A percentile compares a stretch with the other conserved stretches of the same genome.
phyloP scores from a whole-genome alignment of 2,329 filamentous ascomycete genomes.

The Talaromyces sp. region DNA sequence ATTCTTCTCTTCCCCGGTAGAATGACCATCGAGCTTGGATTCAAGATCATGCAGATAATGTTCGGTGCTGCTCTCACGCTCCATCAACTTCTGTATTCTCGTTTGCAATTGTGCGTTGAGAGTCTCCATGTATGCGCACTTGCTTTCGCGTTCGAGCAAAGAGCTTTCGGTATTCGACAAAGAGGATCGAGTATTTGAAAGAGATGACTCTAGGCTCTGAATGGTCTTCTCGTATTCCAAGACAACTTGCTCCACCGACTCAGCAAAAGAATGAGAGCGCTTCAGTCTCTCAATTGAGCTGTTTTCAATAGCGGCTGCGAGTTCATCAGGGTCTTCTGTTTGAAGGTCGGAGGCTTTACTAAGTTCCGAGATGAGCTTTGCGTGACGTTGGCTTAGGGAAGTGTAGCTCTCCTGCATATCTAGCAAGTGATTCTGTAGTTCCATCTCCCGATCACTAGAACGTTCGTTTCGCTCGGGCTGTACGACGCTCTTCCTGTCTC shows the following conservation, averaged over 20 bases:
- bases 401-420: conserved; percentile 94
- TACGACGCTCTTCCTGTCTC: conserved; percentile 54
- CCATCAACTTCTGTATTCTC: conserved; percentile 86
- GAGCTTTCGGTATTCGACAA: conserved; percentile 81
- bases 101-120: conserved; percentile 85
- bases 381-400: conserved; percentile 84
- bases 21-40: conserved; percentile 82
- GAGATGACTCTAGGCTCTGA: conserved; percentile 82
- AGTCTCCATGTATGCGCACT: conserved; percentile 87
- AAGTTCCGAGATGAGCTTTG: conserved; percentile 91
- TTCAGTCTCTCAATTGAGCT: conserved; percentile 86
- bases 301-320: conserved; percentile 61
- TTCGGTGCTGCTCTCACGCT: conserved; percentile 88
- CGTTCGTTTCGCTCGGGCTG: conserved; percentile 72
- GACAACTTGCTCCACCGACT: conserved; percentile 93
- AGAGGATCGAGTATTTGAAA: conserved; percentile 81
- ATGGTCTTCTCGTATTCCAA: conserved; percentile 99
- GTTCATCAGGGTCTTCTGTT: conserved; percentile 39
- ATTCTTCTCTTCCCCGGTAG: conserved; percentile 89
- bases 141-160: conserved; percentile 88
- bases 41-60: conserved; percentile 91
- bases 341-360: conserved; percentile 72
- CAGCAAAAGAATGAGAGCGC: conserved; percentile 90
- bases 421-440: conserved; percentile 88
- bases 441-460: conserved; percentile 77